These are phyloP conservation scores for Penicillium sp. DNA, from an alignment of 2,329 filamentous ascomycete genomes.

Conservation along the genomic window DNA sequence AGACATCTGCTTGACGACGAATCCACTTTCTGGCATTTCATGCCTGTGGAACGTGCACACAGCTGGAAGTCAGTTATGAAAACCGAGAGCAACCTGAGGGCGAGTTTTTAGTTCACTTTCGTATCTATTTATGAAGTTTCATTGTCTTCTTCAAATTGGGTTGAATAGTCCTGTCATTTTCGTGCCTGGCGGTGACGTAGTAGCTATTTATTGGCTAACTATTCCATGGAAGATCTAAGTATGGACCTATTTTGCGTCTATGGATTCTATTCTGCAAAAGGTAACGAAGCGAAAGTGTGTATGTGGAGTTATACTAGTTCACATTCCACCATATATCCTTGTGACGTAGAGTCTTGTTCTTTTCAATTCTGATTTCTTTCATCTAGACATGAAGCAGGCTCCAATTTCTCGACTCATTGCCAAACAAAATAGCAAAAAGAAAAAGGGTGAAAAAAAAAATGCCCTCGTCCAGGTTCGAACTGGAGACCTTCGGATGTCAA, in stretches of 20 bases:
- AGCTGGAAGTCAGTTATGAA: constrained; percentile 9
- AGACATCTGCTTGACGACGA: constrained; percentile 8
- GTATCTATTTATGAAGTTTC: not conserved
- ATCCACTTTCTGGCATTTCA: not conserved
- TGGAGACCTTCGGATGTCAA: constrained; percentile 28
- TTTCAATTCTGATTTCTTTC: too few relatives aligned
- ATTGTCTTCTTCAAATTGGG: not conserved
- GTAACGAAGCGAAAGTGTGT: too few relatives aligned
- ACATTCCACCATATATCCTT: too few relatives aligned
- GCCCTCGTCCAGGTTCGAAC: constrained; percentile 28
- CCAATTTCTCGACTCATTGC: not conserved
- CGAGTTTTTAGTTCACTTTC: not conserved
- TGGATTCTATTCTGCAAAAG: too few relatives aligned
- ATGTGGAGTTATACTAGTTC: too few relatives aligned
- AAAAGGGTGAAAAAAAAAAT: constrained; percentile 14
- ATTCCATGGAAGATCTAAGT: too few relatives aligned
- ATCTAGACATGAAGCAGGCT: too few relatives aligned
- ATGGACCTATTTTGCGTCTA: too few relatives aligned
- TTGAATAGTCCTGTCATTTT: not conserved
- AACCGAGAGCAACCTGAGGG: constrained; percentile 12
- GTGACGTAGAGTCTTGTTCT: too few relatives aligned
- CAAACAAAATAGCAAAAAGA: not conserved
- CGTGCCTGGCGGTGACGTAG: too few relatives aligned
- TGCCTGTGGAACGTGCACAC: not conserved
- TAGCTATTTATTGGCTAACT: too few relatives aligned